Evolutionary conservation across 371 early-diverging fungal genomes (phyloP), one percentile per base, ranked within the genome.

Genomic region (Mortierella sp.): DNA sequence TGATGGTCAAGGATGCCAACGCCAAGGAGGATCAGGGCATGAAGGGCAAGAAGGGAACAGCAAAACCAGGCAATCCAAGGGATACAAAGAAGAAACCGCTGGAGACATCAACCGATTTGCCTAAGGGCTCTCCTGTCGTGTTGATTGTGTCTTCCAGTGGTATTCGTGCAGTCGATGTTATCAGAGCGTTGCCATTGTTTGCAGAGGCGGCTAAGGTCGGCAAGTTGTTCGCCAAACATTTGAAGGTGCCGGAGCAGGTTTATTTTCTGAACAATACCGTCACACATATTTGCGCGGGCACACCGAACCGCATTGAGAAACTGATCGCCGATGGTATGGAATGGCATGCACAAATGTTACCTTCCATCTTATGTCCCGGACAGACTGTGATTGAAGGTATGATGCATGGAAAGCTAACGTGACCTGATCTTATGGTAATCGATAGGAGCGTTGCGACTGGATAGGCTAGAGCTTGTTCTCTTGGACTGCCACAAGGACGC

Each of bases 171-270:
- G 85, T 92, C 0, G 89, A 91, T 39, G 80, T 95, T 43, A 86
- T 86, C 31, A 83, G 89, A 63, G 54, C 70, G 1, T 34, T 85
- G 52, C 78, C 78, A 3, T 54, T 70, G 43, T 84, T 86, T 28
- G 50, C 73, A 4, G 78, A 73, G 66, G 80, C 83, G 31, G 83
- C 82, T 38, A 88, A 88, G 58, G 82, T 94, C 23, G 91, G 87
- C 18, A 96, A 96, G 80, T 79, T 95, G 41, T 96, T 96, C 79
- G 91, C 94, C 14, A 87, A 91, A 58, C 96, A 96, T 68, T 80
- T 95, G 71, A 95, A 95, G 72, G 79, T 94, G 1, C 80, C 82
- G 18, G 93, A 92, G 48, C 95, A 96, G 72, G 78, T 84, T 19
- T 64, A 84, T 54, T 81, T 84, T 55, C 81, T 94, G 53, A 78